A percentile compares a stretch with the other conserved stretches of the same genome.
phyloP scores from a whole-genome alignment of 2,329 filamentous ascomycete genomes.

The Fusarium annulatum region DNA sequence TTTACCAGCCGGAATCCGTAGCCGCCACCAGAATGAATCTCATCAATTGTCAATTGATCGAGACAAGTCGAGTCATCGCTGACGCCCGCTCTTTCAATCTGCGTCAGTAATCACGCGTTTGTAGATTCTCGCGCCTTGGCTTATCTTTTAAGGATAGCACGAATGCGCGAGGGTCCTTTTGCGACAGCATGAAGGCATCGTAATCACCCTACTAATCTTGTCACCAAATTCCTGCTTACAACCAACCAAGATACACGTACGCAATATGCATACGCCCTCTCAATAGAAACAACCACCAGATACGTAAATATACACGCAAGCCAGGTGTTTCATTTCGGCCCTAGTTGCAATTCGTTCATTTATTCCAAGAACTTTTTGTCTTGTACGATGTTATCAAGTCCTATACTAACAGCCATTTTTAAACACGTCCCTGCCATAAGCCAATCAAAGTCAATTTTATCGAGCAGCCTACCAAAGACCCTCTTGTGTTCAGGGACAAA shows the following conservation, averaged over 20 bases:
- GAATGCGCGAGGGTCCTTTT: conserved; percentile 2
- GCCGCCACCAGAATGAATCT: conserved; percentile 14
- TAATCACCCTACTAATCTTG: background rate
- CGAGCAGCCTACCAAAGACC: conserved; percentile 43
- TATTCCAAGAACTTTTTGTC: conserved; percentile 5
- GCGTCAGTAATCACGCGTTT: conserved; percentile 16
- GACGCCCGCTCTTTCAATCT: conserved; percentile 26
- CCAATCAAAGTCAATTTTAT: conserved; percentile 45
- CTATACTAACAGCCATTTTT: conserved; percentile 2
- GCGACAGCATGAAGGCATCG: conserved; percentile 22
- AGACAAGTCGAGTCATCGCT: conserved; percentile 29
- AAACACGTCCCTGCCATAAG: conserved; percentile 10
- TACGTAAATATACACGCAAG: conserved; percentile 41
- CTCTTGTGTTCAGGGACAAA: conserved; percentile 23
- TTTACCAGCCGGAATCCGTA: conserved; percentile 8
- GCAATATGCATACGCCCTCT: conserved; percentile 24
- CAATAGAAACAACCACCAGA: conserved; percentile 5
- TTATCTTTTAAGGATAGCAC: conserved; percentile 5
- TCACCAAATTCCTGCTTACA: background rate
- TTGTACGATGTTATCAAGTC: conserved; percentile 9
- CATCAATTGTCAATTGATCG: background rate
- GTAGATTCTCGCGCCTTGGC: conserved; percentile 13
- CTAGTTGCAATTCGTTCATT: conserved; percentile 16
- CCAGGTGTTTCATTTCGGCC: conserved; percentile 33
- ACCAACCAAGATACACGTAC: conserved; percentile 11